A percentile compares a stretch with the other conserved stretches of the same genome.
Conservation (phyloP, 371 early-diverging fungal genomes). For the Mucor circinelloides region DNA sequence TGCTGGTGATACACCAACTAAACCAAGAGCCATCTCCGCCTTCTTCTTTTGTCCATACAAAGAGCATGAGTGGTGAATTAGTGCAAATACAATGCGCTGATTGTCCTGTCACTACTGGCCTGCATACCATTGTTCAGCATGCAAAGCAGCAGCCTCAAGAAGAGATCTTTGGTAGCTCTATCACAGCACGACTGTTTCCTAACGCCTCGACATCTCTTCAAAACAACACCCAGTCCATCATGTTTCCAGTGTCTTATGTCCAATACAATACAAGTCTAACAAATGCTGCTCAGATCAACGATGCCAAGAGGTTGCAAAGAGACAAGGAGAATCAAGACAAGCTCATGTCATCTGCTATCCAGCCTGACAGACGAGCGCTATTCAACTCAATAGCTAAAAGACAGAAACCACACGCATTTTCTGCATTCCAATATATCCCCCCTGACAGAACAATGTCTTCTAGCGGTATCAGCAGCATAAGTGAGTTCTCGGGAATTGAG, state of each 20-base stretch:
- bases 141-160: neutral
- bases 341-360: slow-evolving; percentile 16
- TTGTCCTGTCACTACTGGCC: neutral
- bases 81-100: slow-evolving; percentile 10
- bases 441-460: slow-evolving; percentile 17
- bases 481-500: slow-evolving; percentile 12
- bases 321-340: neutral
- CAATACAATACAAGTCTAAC: neutral
- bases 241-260: slow-evolving; percentile 14
- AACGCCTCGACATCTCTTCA: neutral
- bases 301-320: neutral
- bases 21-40: slow-evolving; percentile 6
- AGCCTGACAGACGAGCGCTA: neutral
- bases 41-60: neutral
- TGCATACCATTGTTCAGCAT: neutral
- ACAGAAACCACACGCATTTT: slow-evolving; percentile 22
- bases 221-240: slow-evolving; percentile 3
- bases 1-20: neutral
- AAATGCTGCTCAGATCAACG: neutral
- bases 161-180: neutral
- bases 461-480: slow-evolving; percentile 7
- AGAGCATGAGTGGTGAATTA: neutral
- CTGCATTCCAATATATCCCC: slow-evolving; percentile 31
- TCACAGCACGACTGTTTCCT: neutral
- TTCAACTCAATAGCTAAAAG: neutral